These are phyloP conservation scores for Blechomonas ayalai DNA, from an alignment of 208 protist species.

Conservation along the genomic window DNA sequence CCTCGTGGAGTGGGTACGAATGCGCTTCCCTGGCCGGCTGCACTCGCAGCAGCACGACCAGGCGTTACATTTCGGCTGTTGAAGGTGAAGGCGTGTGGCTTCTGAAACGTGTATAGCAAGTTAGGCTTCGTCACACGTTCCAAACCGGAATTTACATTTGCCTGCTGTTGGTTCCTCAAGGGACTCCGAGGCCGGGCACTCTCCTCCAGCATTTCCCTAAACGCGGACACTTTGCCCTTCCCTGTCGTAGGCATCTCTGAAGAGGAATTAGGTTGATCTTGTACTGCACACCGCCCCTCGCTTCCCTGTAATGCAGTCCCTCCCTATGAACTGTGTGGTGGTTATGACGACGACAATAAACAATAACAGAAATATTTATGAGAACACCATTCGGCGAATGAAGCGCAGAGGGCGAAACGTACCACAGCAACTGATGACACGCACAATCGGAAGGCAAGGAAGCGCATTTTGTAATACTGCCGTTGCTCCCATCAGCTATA, in stretches of 20 bases:
- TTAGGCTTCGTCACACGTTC: constrained; percentile 34
- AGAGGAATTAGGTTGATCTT: neutral
- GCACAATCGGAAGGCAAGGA: too few species aligned
- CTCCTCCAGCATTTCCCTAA: constrained; percentile 37
- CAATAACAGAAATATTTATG: too few species aligned
- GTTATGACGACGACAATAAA: too few species aligned
- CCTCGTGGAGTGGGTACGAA: neutral
- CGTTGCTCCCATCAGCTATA: too few species aligned
- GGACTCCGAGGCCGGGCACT: constrained; percentile 33
- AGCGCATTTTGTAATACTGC: too few species aligned
- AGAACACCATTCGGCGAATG: too few species aligned
- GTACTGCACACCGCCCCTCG: too few species aligned
- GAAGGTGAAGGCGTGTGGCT: constrained; percentile 53
- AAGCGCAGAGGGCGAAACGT: too few species aligned
- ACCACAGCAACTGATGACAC: too few species aligned
- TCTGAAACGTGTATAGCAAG: constrained; percentile 79
- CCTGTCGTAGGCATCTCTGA: neutral
- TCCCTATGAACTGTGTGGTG: too few species aligned
- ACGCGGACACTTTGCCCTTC: constrained; percentile 1
- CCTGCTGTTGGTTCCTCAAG: constrained; percentile 43
- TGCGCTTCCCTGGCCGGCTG: constrained; percentile 5
- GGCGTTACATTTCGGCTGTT: constrained; percentile 11
- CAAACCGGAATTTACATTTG: constrained; percentile 72
- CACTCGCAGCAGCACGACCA: constrained; percentile 11
- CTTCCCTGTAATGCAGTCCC: too few species aligned